Evolutionary conservation across 2,329 filamentous ascomycete genomes (phyloP).

Genomic region (Aspergillus felis): DNA sequence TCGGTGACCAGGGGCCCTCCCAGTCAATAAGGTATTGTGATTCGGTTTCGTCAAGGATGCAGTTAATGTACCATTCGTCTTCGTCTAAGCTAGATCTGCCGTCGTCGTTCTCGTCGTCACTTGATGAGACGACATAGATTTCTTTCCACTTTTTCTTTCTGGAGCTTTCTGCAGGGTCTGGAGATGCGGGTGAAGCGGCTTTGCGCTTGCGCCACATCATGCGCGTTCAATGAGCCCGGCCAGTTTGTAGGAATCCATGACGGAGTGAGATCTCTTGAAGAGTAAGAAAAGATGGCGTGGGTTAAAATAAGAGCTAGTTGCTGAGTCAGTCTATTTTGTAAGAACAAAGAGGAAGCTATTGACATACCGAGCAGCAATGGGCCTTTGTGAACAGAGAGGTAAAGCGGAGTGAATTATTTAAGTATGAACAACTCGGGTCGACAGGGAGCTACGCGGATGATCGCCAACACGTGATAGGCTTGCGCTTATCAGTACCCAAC

Average conservation of each 20-base stretch:
- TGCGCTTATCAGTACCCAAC: conserved; percentile 18
- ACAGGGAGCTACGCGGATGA: conserved; percentile 22
- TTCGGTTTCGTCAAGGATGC: conserved; percentile 33
- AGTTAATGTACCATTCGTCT: conserved; percentile 33
- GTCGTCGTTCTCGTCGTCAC: conserved; percentile 11
- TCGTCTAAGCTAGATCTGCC: conserved; percentile 17
- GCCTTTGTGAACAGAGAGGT: not conserved
- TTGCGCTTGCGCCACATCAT: conserved; percentile 25
- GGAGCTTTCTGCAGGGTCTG: conserved; percentile 4
- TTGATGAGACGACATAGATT: conserved; percentile 7
- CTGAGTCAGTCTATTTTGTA: not conserved
- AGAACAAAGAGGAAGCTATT: not conserved
- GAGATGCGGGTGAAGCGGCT: conserved; percentile 13
- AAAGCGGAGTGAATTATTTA: not conserved
- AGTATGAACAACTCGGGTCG: conserved; percentile 10
- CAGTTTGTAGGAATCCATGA: conserved; percentile 16
- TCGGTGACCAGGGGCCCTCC: conserved; percentile 34
- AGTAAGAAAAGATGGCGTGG: not conserved
- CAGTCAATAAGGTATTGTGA: conserved; percentile 38
- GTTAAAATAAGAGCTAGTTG: not conserved
- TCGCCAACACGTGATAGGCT: conserved; percentile 29
- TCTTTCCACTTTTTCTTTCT: conserved; percentile 8
- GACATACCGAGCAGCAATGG: not conserved
- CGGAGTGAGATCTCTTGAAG: not conserved
- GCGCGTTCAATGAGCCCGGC: conserved; percentile 16